Conservation (phyloP, 805 yeast genomes). For the Candida boidinii region DNA sequence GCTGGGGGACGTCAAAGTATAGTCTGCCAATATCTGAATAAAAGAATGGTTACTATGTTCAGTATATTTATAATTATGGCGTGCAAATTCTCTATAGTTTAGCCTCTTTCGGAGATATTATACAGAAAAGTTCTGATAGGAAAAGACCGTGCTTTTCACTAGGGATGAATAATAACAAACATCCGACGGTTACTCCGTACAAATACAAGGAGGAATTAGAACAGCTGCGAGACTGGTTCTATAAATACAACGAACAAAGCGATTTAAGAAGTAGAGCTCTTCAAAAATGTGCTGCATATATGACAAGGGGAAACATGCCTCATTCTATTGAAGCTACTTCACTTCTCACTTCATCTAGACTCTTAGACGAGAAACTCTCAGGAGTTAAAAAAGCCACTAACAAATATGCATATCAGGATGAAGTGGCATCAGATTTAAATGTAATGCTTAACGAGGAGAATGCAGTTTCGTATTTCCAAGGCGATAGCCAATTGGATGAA, state of each 20-base stretch:
- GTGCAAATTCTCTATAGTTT: too few species aligned
- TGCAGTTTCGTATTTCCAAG: not conserved
- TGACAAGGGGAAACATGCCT: slow-evolving; percentile 57
- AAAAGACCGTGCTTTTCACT: too few species aligned
- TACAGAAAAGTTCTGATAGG: too few species aligned
- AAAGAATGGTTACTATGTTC: too few species aligned
- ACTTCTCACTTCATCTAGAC: slow-evolving; percentile 39
- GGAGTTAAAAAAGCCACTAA: not conserved
- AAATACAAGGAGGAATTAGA: slow-evolving; percentile 34
- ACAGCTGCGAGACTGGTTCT: slow-evolving; percentile 44
- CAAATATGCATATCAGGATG: slow-evolving; percentile 1
- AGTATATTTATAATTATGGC: too few species aligned
- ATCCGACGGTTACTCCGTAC: slow-evolving; percentile 27
- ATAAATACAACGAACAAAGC: slow-evolving; percentile 21
- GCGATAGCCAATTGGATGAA: too few species aligned
- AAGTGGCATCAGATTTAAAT: too few species aligned
- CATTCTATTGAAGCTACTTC: slow-evolving; percentile 67
- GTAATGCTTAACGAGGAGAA: slow-evolving; percentile 1
- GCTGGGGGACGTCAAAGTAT: too few species aligned
- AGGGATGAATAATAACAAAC: too few species aligned
- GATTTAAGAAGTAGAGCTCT: slow-evolving; percentile 38
- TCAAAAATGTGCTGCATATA: slow-evolving; percentile 41
- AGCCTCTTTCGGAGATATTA: too few species aligned
- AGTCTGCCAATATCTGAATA: too few species aligned
- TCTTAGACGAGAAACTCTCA: slow-evolving; percentile 29